Base-by-base conservation (phyloP, 495 filamentous ascomycete genomes). In the Staphylotrichum longicolle region DNA sequence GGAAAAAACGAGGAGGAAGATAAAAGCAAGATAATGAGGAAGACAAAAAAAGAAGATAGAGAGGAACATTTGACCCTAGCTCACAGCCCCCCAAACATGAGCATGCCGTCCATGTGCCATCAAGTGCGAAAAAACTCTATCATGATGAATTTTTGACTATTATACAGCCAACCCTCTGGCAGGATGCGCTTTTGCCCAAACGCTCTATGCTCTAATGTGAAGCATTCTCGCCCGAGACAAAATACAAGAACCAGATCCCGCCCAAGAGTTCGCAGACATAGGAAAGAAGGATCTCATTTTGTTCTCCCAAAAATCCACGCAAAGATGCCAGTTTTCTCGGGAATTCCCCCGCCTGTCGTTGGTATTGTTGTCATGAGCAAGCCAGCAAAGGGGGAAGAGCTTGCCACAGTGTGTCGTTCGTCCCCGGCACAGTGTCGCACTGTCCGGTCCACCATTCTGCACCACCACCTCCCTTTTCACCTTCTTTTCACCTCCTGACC, bases 141-240 rank as follows among this genome's bases (percentile, higher is more conserved):
- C 39, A 63, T 44, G 61, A 58, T 49, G 61, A 52, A 58, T 49
- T 65, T 61, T 55, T 53, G 56, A 63, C 63, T 68, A 64, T 68
- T 65, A 65, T 68, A 65, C 63, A 65, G 63, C 66, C 59, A 68
- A 54, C 57, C 54, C 62, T 60, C 42, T 57, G 63, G 63, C 62
- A 61, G 62, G 62, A 61, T 58, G 51, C 57, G 60, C 63, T 61
- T 59, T 58, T 60, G 60, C 63, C 63, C 54, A 65, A 65, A 60
- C 64, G 66, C 66, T 68, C 66, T 68, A 68, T 68, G 66, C 66
- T 68, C 63, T 68, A 27, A 65, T 44, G 45, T 55, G 32, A 63
- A 64, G 62, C 60, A 61, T 65, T 62, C 55, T 65, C 57, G 60
- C 56, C 58, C 59, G 58, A 63, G 63, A 65, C 56, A 62, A 52